Base-by-base conservation (phyloP, 2,329 filamentous ascomycete species). In the Cladosporium sp. region DNA sequence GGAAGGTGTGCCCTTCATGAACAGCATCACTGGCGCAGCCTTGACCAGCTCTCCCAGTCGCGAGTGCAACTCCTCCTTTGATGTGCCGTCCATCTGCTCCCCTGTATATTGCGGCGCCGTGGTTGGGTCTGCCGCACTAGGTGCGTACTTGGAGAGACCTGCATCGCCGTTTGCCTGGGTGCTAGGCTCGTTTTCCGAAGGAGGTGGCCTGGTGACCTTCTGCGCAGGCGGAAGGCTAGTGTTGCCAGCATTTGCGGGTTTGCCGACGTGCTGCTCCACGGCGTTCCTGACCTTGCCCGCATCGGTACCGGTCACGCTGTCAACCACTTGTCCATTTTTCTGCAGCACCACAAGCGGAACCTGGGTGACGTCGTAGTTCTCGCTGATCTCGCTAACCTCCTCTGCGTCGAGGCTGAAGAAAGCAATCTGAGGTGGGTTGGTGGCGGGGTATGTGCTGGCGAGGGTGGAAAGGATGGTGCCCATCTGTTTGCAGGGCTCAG, bases 1-100 rank as follows among this genome's bases (percentile, higher is more conserved):
- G 58, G 84, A 88, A 0, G 90, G 90, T 2, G 89, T 95, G n/a
- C 90, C 91, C 75, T 96, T 96, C 89, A 96, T 96, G 72, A 99
- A 99, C 22, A 99, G 77, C 93, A 99, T 99, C 27, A 99, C 91
- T 0, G 91, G 89, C 27, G 93, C 92, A 4, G 93, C 93, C 74
- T 92, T 95, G 59, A 97, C 92, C 30, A 99, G 79, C 60, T 95
- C 88, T 17, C 73, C 80, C 32, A 99, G 76, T 27, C 92, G 80
- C 68, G 86, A 84, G 70, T 89, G 84, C 48, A 99, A 74, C 58
- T 95, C 90, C 68, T 96, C 89, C 73, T 92, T 92, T 43, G 80
- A 79, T 45, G 57, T 51, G 27, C 53, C 58, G 20, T 50, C 30
- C 19, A 65, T 47, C 44, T 70, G 63, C 32, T 63, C 76, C 6